These are phyloP conservation scores for Ensete glaucum DNA, from an alignment of 176 grass and related monocot species.

Conservation along the genomic window DNA sequence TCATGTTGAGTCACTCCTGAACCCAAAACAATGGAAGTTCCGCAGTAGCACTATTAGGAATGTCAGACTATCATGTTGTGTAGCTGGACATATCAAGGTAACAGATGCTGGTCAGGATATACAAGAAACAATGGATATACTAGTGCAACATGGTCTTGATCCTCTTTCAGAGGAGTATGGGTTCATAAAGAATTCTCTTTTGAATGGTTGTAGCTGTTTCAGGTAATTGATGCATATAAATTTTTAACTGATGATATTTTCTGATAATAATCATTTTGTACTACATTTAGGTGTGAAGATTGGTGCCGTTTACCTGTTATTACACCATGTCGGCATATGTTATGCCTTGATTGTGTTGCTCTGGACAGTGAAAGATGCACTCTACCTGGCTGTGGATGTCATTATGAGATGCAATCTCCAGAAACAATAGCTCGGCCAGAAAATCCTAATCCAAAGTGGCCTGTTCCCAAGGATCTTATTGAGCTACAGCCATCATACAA, in stretches of 20 bases:
- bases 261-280: background rate
- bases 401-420: constrained; percentile 93
- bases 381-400: constrained; percentile 55
- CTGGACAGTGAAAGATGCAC: constrained; percentile 89
- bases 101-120: constrained; percentile 88
- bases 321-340: constrained; percentile 78
- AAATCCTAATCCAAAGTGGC: constrained; percentile 99
- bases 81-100: constrained; percentile 93
- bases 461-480: constrained; percentile 97
- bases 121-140: constrained; percentile 82
- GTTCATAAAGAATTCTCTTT: constrained; percentile 62
- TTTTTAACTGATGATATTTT: background rate
- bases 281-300: constrained; percentile 55
- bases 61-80: constrained; percentile 86
- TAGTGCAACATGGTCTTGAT: constrained; percentile 63
- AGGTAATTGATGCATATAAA: constrained; percentile 42
- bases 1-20: constrained; percentile 93
- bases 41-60: constrained; percentile 79
- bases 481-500: constrained; percentile 97
- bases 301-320: constrained; percentile 92
- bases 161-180: constrained; percentile 72
- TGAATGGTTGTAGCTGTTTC: constrained; percentile 62
- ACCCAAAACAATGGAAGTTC: constrained; percentile 94
- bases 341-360: constrained; percentile 88
- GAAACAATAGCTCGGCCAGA: constrained; percentile 63